phyloP scores from a whole-genome alignment of 2,329 filamentous ascomycete species.

The Aspergillus sp. region DNA sequence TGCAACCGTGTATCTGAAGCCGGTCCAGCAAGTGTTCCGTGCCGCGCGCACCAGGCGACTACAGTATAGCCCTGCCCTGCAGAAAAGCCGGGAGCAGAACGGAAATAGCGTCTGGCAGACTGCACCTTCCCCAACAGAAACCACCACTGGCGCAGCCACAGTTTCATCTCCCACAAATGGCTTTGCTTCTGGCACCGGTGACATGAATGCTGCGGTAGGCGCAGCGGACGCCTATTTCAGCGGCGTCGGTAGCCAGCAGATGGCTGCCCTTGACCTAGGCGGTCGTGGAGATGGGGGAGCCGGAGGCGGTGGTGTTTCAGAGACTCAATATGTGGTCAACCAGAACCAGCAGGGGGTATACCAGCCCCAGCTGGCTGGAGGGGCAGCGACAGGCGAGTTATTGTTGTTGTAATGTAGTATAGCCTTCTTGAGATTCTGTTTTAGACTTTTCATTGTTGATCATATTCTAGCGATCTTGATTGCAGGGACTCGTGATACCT shows the following conservation, averaged over 20 bases:
- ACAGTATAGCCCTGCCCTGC: slow-evolving; percentile 78
- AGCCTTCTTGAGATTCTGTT: no score
- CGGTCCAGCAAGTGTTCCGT: slow-evolving; percentile 94
- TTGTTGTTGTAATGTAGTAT: slow-evolving; percentile 51
- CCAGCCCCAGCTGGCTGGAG: slow-evolving; percentile 61
- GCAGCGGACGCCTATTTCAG: slow-evolving; percentile 90
- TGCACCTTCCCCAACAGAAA: slow-evolving; percentile 22
- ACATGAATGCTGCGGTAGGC: slow-evolving; percentile 67
- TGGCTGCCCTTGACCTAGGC: slow-evolving; percentile 66
- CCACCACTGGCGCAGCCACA: slow-evolving; percentile 25
- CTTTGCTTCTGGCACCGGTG: slow-evolving; percentile 30
- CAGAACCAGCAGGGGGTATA: slow-evolving; percentile 75
- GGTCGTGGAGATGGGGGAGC: slow-evolving; percentile 62
- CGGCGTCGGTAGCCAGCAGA: slow-evolving; percentile 66
- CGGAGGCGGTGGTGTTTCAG: slow-evolving; percentile 51
- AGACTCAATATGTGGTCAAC: slow-evolving; percentile 64
- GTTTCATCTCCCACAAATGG: slow-evolving; percentile 23
- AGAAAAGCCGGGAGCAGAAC: slow-evolving; percentile 56
- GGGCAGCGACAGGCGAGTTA: slow-evolving; percentile 65
- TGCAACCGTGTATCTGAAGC: slow-evolving; percentile 95
- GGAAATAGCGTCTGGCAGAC: slow-evolving; percentile 25
- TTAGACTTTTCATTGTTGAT: no score
- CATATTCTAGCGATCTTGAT: no score
- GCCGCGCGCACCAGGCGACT: slow-evolving; percentile 76
- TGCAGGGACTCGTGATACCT: no score